These are phyloP conservation scores for Entomortierella parvispora DNA, from an alignment of 192 early-diverging fungal species.

Conservation along the genomic window DNA sequence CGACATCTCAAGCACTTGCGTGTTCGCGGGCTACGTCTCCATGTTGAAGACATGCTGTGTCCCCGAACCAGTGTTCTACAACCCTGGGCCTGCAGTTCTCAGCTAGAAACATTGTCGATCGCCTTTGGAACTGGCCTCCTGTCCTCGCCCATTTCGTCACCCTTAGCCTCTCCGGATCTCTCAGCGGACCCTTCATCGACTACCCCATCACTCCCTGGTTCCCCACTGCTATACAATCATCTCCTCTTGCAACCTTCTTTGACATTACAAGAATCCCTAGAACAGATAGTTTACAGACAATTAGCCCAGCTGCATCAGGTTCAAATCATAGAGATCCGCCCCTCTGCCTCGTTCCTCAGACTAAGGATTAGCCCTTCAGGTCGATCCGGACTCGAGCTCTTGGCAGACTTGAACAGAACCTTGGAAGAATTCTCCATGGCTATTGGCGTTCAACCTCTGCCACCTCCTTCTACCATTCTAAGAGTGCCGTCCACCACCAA, in stretches of 20 bases:
- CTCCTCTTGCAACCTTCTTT: neutral
- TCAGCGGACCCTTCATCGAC: neutral
- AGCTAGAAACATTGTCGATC: slow-evolving; percentile 7
- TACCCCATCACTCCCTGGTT: too few relatives aligned
- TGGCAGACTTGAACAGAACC: too few relatives aligned
- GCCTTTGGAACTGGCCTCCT: slow-evolving; percentile 3
- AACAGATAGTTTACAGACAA: slow-evolving; percentile 5
- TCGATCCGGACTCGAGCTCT: too few relatives aligned
- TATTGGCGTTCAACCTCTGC: too few relatives aligned
- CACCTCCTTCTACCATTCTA: too few relatives aligned
- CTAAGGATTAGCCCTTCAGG: too few relatives aligned
- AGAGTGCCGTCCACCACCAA: too few relatives aligned
- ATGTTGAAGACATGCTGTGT: slow-evolving; percentile 17
- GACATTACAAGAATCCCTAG: slow-evolving; percentile 1
- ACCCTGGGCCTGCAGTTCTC: neutral
- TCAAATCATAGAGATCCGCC: slow-evolving; percentile 7
- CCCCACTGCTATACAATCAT: neutral
- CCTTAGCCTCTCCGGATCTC: too few relatives aligned
- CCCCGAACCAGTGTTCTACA: neutral
- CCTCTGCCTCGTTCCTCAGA: too few relatives aligned
- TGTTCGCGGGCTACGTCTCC: neutral
- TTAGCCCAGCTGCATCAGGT: neutral
- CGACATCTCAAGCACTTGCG: slow-evolving; percentile 1
- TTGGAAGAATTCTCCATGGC: too few relatives aligned
- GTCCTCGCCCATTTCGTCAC: neutral